These are phyloP conservation scores for Avena sativa DNA, from an alignment of 176 grass and related monocot species.

Conservation along the genomic window DNA sequence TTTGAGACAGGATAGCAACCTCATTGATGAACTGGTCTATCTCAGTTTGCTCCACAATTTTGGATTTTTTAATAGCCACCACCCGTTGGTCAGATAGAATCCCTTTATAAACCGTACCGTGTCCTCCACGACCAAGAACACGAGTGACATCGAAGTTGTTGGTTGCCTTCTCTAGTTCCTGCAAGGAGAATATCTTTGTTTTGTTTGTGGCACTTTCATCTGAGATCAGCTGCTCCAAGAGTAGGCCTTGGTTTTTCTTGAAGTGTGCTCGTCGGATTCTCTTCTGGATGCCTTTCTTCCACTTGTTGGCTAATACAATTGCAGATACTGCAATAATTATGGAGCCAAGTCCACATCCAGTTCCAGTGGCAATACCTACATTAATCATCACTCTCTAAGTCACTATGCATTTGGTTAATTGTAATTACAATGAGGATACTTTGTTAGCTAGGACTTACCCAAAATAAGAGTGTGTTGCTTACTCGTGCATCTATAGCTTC, in stretches of 20 bases:
- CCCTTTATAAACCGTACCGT: neutral
- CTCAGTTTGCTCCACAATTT: conserved; percentile 3
- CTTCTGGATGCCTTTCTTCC: conserved; percentile 23
- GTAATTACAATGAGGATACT: neutral
- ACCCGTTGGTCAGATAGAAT: neutral
- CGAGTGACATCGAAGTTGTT: neutral
- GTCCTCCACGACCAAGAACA: neutral
- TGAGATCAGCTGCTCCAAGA: neutral
- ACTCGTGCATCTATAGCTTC: neutral
- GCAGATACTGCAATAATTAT: neutral
- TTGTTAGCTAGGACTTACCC: neutral
- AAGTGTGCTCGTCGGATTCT: conserved; percentile 6
- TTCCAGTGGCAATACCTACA: neutral
- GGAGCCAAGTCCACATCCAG: conserved; percentile 17
- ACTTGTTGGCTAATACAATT: neutral
- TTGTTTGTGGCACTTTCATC: conserved; percentile 30
- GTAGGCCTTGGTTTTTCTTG: conserved; percentile 22
- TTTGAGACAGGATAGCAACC: neutral
- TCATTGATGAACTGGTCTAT: conserved; percentile 21
- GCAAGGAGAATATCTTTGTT: conserved; percentile 49
- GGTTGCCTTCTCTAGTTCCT: conserved; percentile 42
- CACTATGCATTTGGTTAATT: neutral
- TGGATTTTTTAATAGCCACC: conserved; percentile 16
- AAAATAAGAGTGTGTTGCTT: neutral
- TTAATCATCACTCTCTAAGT: neutral